Evolutionary conservation across 371 early-diverging fungal genomes (phyloP).

Genomic region (Mortierella sp.): DNA sequence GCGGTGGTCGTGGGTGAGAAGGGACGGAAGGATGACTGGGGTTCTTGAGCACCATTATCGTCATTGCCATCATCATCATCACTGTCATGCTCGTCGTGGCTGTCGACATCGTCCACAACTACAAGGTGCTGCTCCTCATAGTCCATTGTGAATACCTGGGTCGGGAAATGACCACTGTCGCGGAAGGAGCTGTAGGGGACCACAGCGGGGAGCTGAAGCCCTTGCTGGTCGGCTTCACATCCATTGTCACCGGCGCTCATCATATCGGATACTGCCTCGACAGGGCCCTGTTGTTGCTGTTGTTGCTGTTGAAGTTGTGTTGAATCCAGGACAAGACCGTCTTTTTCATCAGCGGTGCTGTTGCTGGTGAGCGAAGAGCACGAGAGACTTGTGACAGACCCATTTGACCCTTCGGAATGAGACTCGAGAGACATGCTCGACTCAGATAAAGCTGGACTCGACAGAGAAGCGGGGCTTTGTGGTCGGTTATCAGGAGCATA

Average conservation of each 20-base stretch:
- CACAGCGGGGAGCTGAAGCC: neutral
- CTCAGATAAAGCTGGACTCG: slow-evolving; percentile 1
- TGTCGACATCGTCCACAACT: neutral
- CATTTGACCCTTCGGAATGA: neutral
- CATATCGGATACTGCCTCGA: neutral
- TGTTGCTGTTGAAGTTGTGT: neutral
- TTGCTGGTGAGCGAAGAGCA: slow-evolving; percentile 6
- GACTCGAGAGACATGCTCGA: neutral
- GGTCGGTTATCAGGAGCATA: neutral
- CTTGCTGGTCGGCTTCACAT: neutral
- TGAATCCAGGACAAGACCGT: neutral
- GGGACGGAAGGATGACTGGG: neutral
- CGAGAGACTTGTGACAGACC: slow-evolving; percentile 2
- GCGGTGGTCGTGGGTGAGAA: neutral
- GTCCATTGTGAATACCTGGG: slow-evolving; percentile 8
- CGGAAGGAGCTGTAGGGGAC: neutral
- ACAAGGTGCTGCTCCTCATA: neutral
- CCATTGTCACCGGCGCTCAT: neutral
- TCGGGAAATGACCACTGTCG: slow-evolving; percentile 40
- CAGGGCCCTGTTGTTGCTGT: neutral
- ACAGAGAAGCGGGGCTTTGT: neutral
- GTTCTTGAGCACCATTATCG: neutral
- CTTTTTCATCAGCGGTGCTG: neutral
- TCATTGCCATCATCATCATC: neutral
- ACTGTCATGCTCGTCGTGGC: neutral